These are phyloP conservation scores for Dalechampia spathulata DNA, from an alignment of 441 rosid species.

Conservation along the genomic window DNA sequence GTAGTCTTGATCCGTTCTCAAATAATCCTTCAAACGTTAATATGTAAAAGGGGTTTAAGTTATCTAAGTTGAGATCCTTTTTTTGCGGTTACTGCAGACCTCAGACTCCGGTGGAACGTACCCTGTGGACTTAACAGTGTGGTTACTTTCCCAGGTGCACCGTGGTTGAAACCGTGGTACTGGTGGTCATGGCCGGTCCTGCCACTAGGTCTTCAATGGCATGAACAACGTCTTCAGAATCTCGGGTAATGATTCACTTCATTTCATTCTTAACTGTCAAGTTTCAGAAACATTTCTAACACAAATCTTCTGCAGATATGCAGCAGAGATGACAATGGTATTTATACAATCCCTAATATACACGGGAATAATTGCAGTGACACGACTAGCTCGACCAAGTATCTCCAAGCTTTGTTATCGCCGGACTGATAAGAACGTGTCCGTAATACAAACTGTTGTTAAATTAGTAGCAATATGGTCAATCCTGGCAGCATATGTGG, in stretches of 20 bases:
- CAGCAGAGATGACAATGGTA: constrained; percentile 65
- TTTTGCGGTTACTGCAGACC: constrained; percentile 39
- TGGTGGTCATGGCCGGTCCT: constrained; percentile 99
- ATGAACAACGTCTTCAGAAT: constrained; percentile 56
- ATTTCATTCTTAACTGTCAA: not conserved
- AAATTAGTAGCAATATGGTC: constrained; percentile 61
- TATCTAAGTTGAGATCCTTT: not conserved
- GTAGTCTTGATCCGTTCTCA: not conserved
- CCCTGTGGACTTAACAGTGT: constrained; percentile 94
- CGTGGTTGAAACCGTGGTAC: constrained; percentile 97
- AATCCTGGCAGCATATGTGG: constrained; percentile 53
- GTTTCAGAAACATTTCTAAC: not conserved
- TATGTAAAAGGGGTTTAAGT: no score
- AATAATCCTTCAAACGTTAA: no score
- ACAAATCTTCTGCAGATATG: constrained; percentile 35
- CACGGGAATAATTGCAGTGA: constrained; percentile 51
- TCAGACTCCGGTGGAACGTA: constrained; percentile 74
- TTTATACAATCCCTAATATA: constrained; percentile 51
- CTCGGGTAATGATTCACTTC: constrained; percentile 42
- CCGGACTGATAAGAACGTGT: constrained; percentile 44
- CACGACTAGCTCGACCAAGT: constrained; percentile 56
- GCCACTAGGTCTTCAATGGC: constrained; percentile 81
- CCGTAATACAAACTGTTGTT: constrained; percentile 41
- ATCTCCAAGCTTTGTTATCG: constrained; percentile 75
- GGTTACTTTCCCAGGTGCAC: constrained; percentile 88